phyloP scores from a whole-genome alignment of 2,329 filamentous ascomycete species.

The Penicillium sp. region DNA sequence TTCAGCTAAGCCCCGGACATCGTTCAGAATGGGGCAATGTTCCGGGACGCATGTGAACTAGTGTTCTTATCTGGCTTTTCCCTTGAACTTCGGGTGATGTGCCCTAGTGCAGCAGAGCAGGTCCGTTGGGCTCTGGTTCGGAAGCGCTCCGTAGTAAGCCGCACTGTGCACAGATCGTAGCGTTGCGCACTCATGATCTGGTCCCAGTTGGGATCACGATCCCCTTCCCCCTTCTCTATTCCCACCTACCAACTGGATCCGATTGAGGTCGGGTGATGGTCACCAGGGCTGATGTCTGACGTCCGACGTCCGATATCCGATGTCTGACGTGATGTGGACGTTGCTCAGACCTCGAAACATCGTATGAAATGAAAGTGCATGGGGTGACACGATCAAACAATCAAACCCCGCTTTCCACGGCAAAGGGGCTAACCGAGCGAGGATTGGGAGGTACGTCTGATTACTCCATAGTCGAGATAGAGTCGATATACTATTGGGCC shows the following conservation, averaged over 20 bases:
- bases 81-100: slow-evolving; percentile 1
- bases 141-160: not conserved
- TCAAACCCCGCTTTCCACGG: slow-evolving; percentile 8
- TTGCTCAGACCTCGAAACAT: not conserved
- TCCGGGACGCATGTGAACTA: not conserved
- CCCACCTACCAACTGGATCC: not conserved
- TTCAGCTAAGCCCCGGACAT: not conserved
- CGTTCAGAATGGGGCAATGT: not conserved
- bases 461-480: slow-evolving; percentile 2
- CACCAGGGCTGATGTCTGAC: not conserved
- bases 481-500: not conserved
- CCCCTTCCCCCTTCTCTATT: not conserved
- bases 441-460: not conserved
- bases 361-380: not conserved
- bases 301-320: not conserved
- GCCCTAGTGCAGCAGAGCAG: slow-evolving; percentile 2
- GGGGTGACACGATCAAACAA: not conserved
- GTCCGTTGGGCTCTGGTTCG: not conserved
- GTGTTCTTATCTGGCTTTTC: not conserved
- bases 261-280: not conserved
- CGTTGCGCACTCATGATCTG: not conserved
- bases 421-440: not conserved
- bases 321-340: not conserved
- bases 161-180: not conserved
- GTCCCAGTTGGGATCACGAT: slow-evolving; percentile 8